phyloP scores from a whole-genome alignment of 2,329 filamentous ascomycete genomes.

The Beauveria rudraprayagi region DNA sequence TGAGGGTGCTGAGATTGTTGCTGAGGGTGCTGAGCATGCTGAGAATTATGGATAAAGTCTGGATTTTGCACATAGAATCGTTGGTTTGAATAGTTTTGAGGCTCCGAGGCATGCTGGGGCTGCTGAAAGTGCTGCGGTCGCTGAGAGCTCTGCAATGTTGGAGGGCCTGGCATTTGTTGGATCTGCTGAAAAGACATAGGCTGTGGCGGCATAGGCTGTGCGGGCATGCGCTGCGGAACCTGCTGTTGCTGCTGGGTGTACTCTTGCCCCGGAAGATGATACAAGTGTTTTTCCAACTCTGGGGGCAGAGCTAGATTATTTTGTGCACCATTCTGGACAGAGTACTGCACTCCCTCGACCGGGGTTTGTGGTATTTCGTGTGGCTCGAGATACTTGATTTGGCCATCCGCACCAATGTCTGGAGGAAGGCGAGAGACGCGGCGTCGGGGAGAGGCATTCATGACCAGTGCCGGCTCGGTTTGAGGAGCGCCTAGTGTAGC shows the following conservation, averaged over 20 bases:
- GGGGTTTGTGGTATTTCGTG: neutral
- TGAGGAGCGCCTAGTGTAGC: neutral
- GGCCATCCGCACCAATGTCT: neutral
- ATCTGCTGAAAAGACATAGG: neutral
- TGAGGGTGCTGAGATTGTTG: neutral
- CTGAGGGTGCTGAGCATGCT: neutral
- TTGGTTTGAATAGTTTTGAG: neutral
- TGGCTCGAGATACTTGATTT: constrained; percentile 1
- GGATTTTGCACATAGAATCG: neutral
- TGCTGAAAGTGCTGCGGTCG: neutral
- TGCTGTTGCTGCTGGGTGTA: neutral
- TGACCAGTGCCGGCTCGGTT: neutral
- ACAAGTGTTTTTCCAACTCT: constrained; percentile 2
- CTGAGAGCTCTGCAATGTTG: neutral
- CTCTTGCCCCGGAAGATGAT: neutral
- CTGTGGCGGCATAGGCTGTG: neutral
- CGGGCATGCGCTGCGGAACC: neutral
- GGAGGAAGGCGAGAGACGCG: constrained; percentile 1
- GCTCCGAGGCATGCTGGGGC: neutral
- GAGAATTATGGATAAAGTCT: neutral
- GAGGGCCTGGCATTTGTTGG: neutral
- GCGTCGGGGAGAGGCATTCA: constrained; percentile 2
- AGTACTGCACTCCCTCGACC: neutral
- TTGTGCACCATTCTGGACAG: neutral
- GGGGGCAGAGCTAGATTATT: neutral